Evolutionary conservation across 768 basidiomycete species (phyloP), one percentile per base, ranked within the genome.

Genomic region (Phaffia tasmanica): DNA sequence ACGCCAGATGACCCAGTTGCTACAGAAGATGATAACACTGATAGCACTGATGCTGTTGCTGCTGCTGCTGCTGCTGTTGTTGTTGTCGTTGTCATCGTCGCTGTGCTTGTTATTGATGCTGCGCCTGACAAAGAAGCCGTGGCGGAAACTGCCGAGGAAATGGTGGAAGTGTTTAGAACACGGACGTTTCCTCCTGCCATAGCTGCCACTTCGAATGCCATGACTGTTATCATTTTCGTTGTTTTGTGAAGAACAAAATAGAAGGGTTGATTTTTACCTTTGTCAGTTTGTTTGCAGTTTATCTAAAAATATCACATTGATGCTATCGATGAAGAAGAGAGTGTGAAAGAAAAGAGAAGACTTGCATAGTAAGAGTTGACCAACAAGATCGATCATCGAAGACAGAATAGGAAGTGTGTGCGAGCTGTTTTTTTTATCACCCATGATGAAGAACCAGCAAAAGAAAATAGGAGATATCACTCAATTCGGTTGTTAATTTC

Each of bases 381-480:
- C 89, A 42, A 87, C 76, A 61, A 94, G 82, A 74, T 93, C 89
- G 81, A 92, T 86, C 53, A 89, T 73, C 0, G 91, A 88, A 15
- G 88, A 90, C 70, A 94, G 91, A 30, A 94, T 83, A 9, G 92
- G 92, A n/a, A 97, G 78, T 1, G 90, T 90, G 74, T 94, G 93
- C 77, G 87, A 85, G 74, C 76, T 77, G 68, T 42, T 4, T 42
- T 42, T 42, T 42, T 11, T 4, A 27, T 47, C 35, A 42, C 35
- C 4, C 35, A 42, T 42, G 35, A 42, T 11, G 11, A 11, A 11
- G 0, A 4, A 1, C 1, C 19, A 46, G n/a, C 8, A 19, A 7
- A 49, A 62, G 29, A 15, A 32, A 1, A 8, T 49, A 19, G 21
- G 25, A 56, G 27, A 8, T 42, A 16, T 2, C 16, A 6, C n/a